Evolutionary conservation across 345 rosid species (phyloP).

Genomic region (Syzygium oleosum): DNA sequence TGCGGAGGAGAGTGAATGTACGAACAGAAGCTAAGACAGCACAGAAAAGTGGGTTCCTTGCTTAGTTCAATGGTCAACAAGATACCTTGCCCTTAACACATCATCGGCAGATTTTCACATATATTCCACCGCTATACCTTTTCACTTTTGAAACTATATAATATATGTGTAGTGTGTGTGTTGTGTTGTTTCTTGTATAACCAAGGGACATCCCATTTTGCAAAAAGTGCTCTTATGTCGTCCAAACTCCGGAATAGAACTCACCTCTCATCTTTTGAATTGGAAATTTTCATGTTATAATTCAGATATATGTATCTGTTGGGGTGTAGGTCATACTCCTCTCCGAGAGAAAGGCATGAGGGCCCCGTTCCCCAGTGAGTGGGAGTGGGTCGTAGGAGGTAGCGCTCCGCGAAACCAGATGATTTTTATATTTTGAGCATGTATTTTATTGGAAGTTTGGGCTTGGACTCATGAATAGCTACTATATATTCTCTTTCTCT

Average conservation of each 20-base stretch:
- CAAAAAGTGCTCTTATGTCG: neutral
- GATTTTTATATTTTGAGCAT: too few species aligned
- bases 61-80: conserved; percentile 8
- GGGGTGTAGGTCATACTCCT: too few species aligned
- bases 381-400: too few species aligned
- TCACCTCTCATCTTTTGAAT: neutral
- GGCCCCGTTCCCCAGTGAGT: too few species aligned
- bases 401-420: too few species aligned
- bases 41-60: conserved; percentile 15
- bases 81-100: neutral
- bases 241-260: neutral
- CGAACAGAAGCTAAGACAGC: neutral
- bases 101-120: neutral
- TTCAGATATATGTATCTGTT: neutral
- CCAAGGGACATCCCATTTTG: neutral
- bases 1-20: conserved; percentile 17
- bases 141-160: neutral
- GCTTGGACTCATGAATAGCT: too few species aligned
- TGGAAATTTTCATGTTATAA: neutral
- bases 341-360: too few species aligned
- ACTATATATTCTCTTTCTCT: too few species aligned
- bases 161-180: neutral
- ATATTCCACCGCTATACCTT: neutral
- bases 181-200: neutral
- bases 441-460: too few species aligned